Base-by-base conservation (phyloP, 169 alveolate species). In the Plasmodium relictum region DNA sequence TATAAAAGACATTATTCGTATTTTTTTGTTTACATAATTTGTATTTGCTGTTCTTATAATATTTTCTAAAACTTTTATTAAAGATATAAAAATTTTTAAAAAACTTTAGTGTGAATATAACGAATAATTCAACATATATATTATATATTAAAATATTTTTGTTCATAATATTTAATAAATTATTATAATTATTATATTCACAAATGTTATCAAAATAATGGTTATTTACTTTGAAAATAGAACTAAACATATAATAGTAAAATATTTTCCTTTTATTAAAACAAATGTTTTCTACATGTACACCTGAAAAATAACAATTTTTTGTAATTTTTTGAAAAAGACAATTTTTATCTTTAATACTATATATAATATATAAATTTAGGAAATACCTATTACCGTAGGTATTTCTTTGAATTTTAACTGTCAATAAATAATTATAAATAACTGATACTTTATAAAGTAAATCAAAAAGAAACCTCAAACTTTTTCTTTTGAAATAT, bases 381-480 rank as follows among this genome's bases (percentile, higher is more conserved):
- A 69, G 78, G 14, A 69, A 69, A 31, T n/a, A 54, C 4, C 26
- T 18, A 20, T 69, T 69, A 14, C 78, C 78, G 31, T 44, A 69
- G 0, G 44, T 31, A 45, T 69, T 69, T 7, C 20, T 44, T 45
- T 10, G 63, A 24, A 8, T 45, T 14, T 42, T 69, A 31, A 69
- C 44, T 45, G 31, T 4, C 18, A 69, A 44, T 6, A 69, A 31
- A 22, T 45, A 31, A 2, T 31, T 31, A 31, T 31, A 31, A 31
- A 31, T 31, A 31, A 31, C 3, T 45, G 9, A 8, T 45, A 41
- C 39, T 31, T 31, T 10, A 62, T 62, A 16, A 44, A 31, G 39
- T 31, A 31, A 31, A 31, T 31, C 39, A 31, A 31, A 31, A 31
- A 31, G 6, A 31, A 31, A 31, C 3, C 3, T 31, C 39, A 31